Base-by-base conservation (phyloP, 129 eudicot species). In the Lactuca sativa region DNA sequence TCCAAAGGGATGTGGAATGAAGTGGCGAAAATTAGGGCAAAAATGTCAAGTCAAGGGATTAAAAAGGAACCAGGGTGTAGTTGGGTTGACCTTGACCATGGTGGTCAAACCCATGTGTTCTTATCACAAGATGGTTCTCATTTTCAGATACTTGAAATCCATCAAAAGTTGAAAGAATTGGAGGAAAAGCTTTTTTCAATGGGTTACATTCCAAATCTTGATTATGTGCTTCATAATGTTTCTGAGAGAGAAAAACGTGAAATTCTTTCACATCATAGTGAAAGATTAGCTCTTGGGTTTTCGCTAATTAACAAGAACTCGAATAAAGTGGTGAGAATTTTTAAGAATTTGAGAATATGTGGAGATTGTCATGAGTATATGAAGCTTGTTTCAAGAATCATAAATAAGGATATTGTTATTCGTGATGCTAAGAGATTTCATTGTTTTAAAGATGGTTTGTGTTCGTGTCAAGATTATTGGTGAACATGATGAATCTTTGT, bases 11-110 rank as follows among this genome's bases (percentile, higher is more conserved):
- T 71, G 78, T 80, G 84, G 84, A 78, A 70, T 59, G 75, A 80
- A 41, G 81, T 75, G 61, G 73, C 74, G 21, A 63, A 25, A 59
- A 32, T 80, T 18, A 70, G 84, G 81, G 77, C 74, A 66, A 57
- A 30, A 31, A 80, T 80, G 84, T 70, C 71, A 6, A 61, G 62
- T 21, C 81, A 62, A 52, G 81, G 78, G 52, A 30, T 80, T 21
- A 80, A 80, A 70, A 80, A 80, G 67, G 84, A 80, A 75, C 78
- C 83, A 0, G 83, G 81, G 58, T 82, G 81, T 66, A 82, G 83
- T 41, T 78, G 83, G 83, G 83, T 78, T 32, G 81, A 78, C 18
- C 76, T 78, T 32, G 81, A 78, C 18, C 76, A 70, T 56, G 54
- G 72, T 47, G 74, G 72, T 72, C 78, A 74, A 56, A 70, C 70